Percentiles rank a stretch among this genome's conserved stretches.
These are phyloP conservation scores for Kurtzmaniella quercitrusa DNA, from an alignment of 1,139 yeast genomes.

Conservation along the genomic window DNA sequence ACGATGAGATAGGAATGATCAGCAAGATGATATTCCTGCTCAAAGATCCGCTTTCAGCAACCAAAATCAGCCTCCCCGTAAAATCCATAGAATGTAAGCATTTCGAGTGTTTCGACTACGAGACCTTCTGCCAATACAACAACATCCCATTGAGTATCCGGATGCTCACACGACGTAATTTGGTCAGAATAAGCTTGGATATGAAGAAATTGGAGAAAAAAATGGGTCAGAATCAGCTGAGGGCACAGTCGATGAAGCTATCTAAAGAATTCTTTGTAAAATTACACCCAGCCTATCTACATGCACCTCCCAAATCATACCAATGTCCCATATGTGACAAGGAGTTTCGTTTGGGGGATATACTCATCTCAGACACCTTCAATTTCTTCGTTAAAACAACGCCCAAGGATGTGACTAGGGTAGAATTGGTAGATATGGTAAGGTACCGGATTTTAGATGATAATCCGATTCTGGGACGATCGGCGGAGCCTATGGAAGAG, in stretches of 20 bases:
- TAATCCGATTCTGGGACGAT: constrained; percentile 2
- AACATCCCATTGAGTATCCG: constrained; percentile 29
- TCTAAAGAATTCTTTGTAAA: constrained; percentile 5
- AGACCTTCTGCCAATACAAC: constrained; percentile 38
- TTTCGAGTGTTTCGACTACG: constrained; percentile 46
- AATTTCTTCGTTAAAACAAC: constrained; percentile 41
- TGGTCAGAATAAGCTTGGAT: constrained; percentile 21
- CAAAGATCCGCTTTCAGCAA: constrained; percentile 32
- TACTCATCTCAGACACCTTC: constrained; percentile 37
- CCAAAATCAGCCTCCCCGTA: constrained; percentile 37
- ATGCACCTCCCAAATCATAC: constrained; percentile 16
- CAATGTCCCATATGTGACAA: constrained; percentile 42
- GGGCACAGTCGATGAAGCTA: neutral
- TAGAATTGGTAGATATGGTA: constrained; percentile 34
- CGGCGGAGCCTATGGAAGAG: constrained; percentile 3
- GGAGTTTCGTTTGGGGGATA: constrained; percentile 29
- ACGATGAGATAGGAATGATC: constrained; percentile 23
- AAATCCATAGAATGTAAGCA: constrained; percentile 35
- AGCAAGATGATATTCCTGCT: constrained; percentile 26
- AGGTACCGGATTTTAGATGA: constrained; percentile 35
- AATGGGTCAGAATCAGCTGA: constrained; percentile 1
- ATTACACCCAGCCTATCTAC: constrained; percentile 2
- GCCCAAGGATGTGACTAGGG: constrained; percentile 29
- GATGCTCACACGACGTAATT: constrained; percentile 23
- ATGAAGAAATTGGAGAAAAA: constrained; percentile 19